A percentile compares a stretch with the other conserved stretches of the same genome.
phyloP scores from a whole-genome alignment of 768 basidiomycete species.

The Boletus patriciae region DNA sequence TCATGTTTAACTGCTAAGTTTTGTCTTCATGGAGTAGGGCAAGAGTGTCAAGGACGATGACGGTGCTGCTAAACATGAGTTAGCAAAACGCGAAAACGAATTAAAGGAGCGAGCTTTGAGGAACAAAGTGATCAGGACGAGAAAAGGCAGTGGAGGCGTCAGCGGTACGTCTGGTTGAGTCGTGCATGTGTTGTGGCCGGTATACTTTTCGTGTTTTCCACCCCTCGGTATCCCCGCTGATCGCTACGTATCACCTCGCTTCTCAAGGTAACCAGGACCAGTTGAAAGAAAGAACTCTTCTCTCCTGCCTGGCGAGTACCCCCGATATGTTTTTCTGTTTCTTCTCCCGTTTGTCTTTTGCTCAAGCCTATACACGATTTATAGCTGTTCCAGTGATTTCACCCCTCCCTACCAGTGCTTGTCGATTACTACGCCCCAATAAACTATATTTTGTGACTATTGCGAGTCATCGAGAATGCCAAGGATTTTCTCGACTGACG shows the following conservation, averaged over 20 bases:
- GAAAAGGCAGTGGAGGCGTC: constrained; percentile 48
- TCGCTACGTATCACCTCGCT: constrained; percentile 20
- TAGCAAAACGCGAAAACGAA: constrained; percentile 73
- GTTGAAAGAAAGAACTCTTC: constrained; percentile 18
- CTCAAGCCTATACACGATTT: constrained; percentile 26
- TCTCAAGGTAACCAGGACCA: constrained; percentile 27
- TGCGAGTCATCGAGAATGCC: neutral
- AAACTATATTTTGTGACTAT: constrained; percentile 15
- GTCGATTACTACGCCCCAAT: constrained; percentile 24
- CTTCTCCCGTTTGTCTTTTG: constrained; percentile 5
- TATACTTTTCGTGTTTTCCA: constrained; percentile 22
- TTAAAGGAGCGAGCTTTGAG: constrained; percentile 78
- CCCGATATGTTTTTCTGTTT: constrained; percentile 19
- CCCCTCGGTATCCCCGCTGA: constrained; percentile 20
- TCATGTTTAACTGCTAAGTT: constrained; percentile 6
- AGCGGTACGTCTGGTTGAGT: constrained; percentile 22
- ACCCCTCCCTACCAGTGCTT: constrained; percentile 14
- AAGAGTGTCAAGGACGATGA: constrained; percentile 6
- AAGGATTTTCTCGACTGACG: neutral
- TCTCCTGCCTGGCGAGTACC: constrained; percentile 21
- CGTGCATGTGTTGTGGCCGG: constrained; percentile 10
- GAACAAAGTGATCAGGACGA: constrained; percentile 77
- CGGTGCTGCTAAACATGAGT: constrained; percentile 39
- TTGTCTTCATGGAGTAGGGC: constrained; percentile 22
- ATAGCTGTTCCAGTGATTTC: constrained; percentile 18